Percentiles rank a stretch among this genome's conserved stretches.
phyloP scores from a whole-genome alignment of 2,329 filamentous ascomycete genomes.

The Bipolaris zeicola region DNA sequence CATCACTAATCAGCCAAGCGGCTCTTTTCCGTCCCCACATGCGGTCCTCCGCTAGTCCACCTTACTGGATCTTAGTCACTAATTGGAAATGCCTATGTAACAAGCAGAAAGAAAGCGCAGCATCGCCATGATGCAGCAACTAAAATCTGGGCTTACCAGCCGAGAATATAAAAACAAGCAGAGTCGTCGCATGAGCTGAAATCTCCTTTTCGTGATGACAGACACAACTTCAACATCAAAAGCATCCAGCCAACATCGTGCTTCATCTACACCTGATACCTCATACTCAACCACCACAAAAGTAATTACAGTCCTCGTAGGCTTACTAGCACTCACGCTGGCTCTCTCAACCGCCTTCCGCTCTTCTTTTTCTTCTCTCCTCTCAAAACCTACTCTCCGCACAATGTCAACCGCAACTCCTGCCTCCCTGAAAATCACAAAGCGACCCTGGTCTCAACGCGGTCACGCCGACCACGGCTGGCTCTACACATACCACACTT shows the following conservation, averaged over 20 bases:
- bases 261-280: constrained; percentile 18
- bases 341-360: constrained; percentile 52
- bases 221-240: constrained; percentile 29
- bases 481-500: constrained; percentile 86
- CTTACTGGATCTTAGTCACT: constrained; percentile 40
- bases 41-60: constrained; percentile 1
- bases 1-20: constrained; percentile 35
- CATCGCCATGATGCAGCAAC: constrained; percentile 31
- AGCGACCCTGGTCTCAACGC: constrained; percentile 72
- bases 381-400: constrained; percentile 41
- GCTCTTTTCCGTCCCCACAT: constrained; percentile 3
- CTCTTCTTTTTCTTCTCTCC: constrained; percentile 41
- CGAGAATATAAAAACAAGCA: constrained; percentile 34
- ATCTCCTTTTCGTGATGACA: constrained; percentile 36
- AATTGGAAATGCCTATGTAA: constrained; percentile 41
- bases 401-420: constrained; percentile 48
- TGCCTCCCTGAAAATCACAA: constrained; percentile 66
- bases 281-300: constrained; percentile 31
- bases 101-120: constrained; percentile 27
- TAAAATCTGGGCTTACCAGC: constrained; percentile 20
- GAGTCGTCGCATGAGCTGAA: constrained; percentile 5
- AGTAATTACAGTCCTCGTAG: constrained; percentile 37
- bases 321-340: constrained; percentile 52
- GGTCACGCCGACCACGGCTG: constrained; percentile 84
- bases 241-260: constrained; percentile 15